Evolutionary conservation across 78 protist genomes (phyloP), one percentile per base, ranked within the genome.

Genomic region (Corallochytrium limacisporum): DNA sequence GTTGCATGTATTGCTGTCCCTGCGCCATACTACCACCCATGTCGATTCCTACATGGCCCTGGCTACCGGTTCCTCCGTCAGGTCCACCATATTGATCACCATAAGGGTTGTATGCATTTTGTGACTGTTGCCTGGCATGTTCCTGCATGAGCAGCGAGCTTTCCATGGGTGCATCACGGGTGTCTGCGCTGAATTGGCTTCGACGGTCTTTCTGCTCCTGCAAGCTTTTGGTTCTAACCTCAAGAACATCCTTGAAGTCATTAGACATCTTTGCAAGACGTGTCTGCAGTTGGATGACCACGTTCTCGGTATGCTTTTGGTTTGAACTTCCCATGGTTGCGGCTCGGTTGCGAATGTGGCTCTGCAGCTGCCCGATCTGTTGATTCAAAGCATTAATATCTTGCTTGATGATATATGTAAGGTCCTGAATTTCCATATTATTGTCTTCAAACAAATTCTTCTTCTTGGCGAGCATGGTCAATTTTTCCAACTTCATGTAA

Each of bases 381-480:
- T 39, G 8, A 51, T 76, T 76, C 33, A 76, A 48, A 1, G 12
- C 12, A 3, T 26, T 15, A 15, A 76, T 46, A 66, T 68, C 70
- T 56, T 67, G 66, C 57, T 76, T 76, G 49, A 76, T 60, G 51
- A 66, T 50, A 22, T 48, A 36, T 20, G 82, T 76, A 18, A 76
- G 65, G 72, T 76, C 71, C 62, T 76, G 69, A 43, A 76, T 67
- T 47, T 76, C 82, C 2, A 18, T 44, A 0, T 66, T 33, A 6
- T 37, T 33, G 42, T 63, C 71, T n/a, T 51, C 67, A 20, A 76
- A 56, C 24, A 76, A 22, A 12, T 48, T 26, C 46, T 37, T 39
- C 7, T 36, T 54, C 35, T 38, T 46, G 1, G 75, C 63, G 12
- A 10, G 63, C 12, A 57, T 0, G 0, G 63, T 57, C 40, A 57